Percentiles rank a stretch among this genome's conserved stretches.
Evolutionary conservation across 2,329 filamentous ascomycete genomes (phyloP).

Genomic region (Thyridium curvatum): DNA sequence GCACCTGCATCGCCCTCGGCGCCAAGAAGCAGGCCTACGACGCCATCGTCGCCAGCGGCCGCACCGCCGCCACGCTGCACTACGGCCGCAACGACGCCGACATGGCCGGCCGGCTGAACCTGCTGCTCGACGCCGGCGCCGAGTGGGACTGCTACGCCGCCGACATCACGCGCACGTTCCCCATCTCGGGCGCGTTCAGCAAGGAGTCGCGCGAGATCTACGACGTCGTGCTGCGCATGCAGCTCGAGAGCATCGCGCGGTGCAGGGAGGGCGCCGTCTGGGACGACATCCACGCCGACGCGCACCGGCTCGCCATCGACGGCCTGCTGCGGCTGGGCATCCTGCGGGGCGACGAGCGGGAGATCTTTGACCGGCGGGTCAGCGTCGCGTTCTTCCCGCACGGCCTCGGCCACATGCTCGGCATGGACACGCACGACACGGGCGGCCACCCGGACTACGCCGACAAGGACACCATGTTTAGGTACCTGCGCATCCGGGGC

Average conservation of each 20-base stretch:
- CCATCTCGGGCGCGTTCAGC: conserved; percentile 66
- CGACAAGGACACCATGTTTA: conserved; percentile 79
- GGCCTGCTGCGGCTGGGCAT: conserved; percentile 74
- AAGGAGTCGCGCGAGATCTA: conserved; percentile 69
- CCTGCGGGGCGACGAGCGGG: conserved; percentile 59
- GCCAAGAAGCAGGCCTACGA: conserved; percentile 82
- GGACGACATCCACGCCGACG: conserved; percentile 75
- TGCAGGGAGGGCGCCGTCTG: conserved; percentile 71
- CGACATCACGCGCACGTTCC: conserved; percentile 78
- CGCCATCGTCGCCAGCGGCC: conserved; percentile 76
- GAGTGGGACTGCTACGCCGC: conserved; percentile 70
- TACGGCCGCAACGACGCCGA: conserved; percentile 75
- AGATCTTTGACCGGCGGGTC: conserved; percentile 72
- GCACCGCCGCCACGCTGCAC: conserved; percentile 78
- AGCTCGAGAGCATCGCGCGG: conserved; percentile 66
- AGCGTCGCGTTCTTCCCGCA: conserved; percentile 90
- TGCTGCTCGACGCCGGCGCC: conserved; percentile 79
- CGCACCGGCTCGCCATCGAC: conserved; percentile 75
- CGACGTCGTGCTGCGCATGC: conserved; percentile 81
- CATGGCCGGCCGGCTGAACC: conserved; percentile 64
- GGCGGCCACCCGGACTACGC: conserved; percentile 71
- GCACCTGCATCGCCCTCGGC: conserved; percentile 67
- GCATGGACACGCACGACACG: conserved; percentile 88
- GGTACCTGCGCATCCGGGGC: conserved; percentile 76
- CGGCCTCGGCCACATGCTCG: conserved; percentile 83